A percentile compares a stretch with the other conserved stretches of the same genome.
phyloP scores from a whole-genome alignment of 371 early-diverging fungal genomes.

The Entomophthora muscae region DNA sequence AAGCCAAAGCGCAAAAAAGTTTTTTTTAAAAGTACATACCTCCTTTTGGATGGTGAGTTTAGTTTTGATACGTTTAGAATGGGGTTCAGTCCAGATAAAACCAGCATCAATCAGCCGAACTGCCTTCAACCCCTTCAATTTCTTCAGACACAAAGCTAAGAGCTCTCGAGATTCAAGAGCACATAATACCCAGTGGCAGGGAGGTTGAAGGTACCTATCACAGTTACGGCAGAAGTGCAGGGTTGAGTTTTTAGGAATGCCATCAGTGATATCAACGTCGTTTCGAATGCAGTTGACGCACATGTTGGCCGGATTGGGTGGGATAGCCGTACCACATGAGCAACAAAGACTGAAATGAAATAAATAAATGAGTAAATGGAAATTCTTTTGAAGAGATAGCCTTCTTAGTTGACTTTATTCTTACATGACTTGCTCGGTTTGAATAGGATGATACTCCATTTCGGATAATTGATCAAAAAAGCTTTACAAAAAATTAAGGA shows the following conservation, averaged over 20 bases:
- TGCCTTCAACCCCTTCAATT: slow-evolving; percentile 74
- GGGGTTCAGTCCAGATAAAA: slow-evolving; percentile 99
- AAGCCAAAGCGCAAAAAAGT: background rate
- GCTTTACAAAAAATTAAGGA: no score
- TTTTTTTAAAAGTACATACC: slow-evolving; percentile 24
- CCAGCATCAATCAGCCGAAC: slow-evolving; percentile 94
- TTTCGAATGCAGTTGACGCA: slow-evolving; percentile 95
- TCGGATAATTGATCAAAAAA: no score
- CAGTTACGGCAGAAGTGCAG: slow-evolving; percentile 93
- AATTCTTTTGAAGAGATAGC: background rate
- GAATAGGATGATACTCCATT: slow-evolving; percentile 29
- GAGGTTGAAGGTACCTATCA: slow-evolving; percentile 94
- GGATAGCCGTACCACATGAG: slow-evolving; percentile 90
- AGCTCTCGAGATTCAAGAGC: slow-evolving; percentile 89
- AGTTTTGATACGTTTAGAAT: slow-evolving; percentile 86
- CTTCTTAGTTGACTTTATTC: slow-evolving; percentile 4
- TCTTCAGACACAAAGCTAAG: slow-evolving; percentile 85
- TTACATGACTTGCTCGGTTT: slow-evolving; percentile 29
- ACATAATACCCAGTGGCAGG: slow-evolving; percentile 77
- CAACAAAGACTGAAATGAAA: slow-evolving; percentile 57
- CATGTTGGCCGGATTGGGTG: slow-evolving; percentile 96
- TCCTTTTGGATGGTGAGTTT: slow-evolving; percentile 97
- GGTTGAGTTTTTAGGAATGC: slow-evolving; percentile 89
- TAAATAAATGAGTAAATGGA: background rate
- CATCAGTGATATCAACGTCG: slow-evolving; percentile 92